Percentiles rank a stretch among this genome's conserved stretches.
Evolutionary conservation across 108 stramenopile genomes (phyloP).

Genomic region (Aurantiochytrium sp.): DNA sequence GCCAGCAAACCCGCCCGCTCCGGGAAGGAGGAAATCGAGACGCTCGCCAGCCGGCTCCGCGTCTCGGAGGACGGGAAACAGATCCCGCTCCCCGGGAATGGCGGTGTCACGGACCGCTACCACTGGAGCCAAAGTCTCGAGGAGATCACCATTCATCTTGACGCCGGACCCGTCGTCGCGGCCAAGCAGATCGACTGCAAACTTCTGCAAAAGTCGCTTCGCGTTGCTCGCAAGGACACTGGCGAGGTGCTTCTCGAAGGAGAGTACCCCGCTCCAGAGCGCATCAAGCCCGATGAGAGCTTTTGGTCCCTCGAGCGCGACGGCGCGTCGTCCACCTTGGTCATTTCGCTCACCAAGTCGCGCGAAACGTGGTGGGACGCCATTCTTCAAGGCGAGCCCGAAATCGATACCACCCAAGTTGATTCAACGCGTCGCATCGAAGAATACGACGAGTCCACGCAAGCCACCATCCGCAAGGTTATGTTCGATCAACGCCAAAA

Average conservation of each 20-base stretch:
- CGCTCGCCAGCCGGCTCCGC: neutral
- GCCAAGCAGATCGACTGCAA: conserved; percentile 44
- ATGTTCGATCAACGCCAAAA: conserved; percentile 59
- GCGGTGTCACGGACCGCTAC: conserved; percentile 48
- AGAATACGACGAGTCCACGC: conserved; percentile 58
- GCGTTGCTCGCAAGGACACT: conserved; percentile 21
- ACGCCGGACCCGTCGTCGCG: conserved; percentile 39
- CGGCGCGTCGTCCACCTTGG: conserved; percentile 10
- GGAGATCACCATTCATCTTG: conserved; percentile 48
- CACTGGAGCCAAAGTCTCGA: conserved; percentile 54
- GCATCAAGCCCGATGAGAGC: conserved; percentile 34
- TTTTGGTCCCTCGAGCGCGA: conserved; percentile 45
- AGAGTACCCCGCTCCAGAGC: conserved; percentile 25
- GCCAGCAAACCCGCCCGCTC: neutral
- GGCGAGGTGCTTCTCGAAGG: conserved; percentile 37
- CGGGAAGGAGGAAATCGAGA: neutral
- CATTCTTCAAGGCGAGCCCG: conserved; percentile 50
- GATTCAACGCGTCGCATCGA: conserved; percentile 46
- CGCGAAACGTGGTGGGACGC: conserved; percentile 53
- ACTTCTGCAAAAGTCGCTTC: conserved; percentile 31
- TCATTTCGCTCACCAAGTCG: conserved; percentile 54
- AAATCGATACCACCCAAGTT: conserved; percentile 56
- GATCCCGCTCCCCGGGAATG: conserved; percentile 50
- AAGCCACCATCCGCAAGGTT: conserved; percentile 55
- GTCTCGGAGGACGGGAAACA: conserved; percentile 38